Conservation (phyloP, 192 early-diverging fungal species). For the Linnemannia exigua region DNA sequence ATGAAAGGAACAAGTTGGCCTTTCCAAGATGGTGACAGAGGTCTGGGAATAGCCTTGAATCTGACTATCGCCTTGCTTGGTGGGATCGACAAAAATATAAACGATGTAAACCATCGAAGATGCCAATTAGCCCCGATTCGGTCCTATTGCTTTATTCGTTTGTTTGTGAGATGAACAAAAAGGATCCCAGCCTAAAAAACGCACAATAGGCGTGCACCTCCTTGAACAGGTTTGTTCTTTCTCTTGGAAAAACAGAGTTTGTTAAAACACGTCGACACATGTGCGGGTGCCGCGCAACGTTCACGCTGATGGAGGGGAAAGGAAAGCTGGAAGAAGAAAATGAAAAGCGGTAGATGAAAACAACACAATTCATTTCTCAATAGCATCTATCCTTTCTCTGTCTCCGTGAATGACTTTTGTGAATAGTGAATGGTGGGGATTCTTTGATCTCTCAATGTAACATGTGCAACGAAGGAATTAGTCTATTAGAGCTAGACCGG, state of each 20-base stretch:
- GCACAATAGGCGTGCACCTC: background rate
- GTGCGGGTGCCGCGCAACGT: background rate
- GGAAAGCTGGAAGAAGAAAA: background rate
- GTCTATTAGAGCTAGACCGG: background rate
- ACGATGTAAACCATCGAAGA: background rate
- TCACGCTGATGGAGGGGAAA: background rate
- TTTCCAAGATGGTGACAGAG: no score
- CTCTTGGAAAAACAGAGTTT: background rate
- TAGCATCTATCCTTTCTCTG: background rate
- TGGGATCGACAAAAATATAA: background rate
- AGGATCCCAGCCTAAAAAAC: background rate
- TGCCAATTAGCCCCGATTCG: background rate
- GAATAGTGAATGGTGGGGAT: background rate
- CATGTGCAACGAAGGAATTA: no score
- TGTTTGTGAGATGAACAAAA: background rate
- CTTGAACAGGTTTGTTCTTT: background rate
- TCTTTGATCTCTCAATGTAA: slow-evolving; percentile 1
- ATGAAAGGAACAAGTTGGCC: no score
- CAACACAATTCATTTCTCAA: no score
- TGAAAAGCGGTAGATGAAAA: no score
- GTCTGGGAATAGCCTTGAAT: background rate
- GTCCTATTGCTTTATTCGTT: background rate
- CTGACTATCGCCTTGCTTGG: background rate
- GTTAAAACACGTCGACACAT: background rate
- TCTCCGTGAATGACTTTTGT: background rate